Conservation (phyloP, 2,329 filamentous ascomycete genomes). For the Nannizzia gypsea region DNA sequence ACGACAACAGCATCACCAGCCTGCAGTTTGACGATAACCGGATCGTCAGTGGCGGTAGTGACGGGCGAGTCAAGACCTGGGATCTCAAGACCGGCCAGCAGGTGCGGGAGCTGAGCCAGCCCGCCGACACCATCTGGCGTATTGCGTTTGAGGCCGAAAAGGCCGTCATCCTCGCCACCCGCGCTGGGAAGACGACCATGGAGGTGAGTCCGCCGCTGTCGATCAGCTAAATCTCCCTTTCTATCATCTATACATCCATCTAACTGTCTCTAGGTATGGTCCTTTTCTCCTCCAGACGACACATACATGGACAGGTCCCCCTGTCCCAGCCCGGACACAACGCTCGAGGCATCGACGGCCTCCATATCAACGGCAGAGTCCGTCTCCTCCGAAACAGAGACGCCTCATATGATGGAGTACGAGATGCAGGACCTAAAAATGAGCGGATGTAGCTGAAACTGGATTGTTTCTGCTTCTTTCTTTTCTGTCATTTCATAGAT, state of each 20-base stretch:
- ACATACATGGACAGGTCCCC: slow-evolving; percentile 18
- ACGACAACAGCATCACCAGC: slow-evolving; percentile 97
- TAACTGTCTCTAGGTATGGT: slow-evolving; percentile 63
- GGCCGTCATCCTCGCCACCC: slow-evolving; percentile 85
- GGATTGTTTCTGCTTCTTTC: no score
- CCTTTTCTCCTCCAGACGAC: slow-evolving; percentile 77
- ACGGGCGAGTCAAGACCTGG: slow-evolving; percentile 98
- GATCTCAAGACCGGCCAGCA: slow-evolving; percentile 83
- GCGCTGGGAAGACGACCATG: slow-evolving; percentile 83
- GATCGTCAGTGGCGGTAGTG: slow-evolving; percentile 89
- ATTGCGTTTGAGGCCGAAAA: slow-evolving; percentile 98
- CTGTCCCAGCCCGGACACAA: slow-evolving; percentile 3
- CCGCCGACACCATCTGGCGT: slow-evolving; percentile 91
- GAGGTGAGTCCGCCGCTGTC: slow-evolving; percentile 49
- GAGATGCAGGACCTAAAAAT: slow-evolving; percentile 11
- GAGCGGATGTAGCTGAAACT: slow-evolving; percentile 4
- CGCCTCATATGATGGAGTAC: not conserved
- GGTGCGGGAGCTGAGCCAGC: slow-evolving; percentile 79
- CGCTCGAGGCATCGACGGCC: slow-evolving; percentile 3
- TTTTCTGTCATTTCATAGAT: no score
- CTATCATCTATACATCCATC: not conserved
- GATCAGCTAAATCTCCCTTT: no score
- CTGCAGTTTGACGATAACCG: slow-evolving; percentile 92
- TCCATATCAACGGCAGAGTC: not conserved
- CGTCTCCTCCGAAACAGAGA: not conserved